Percentiles rank a stretch among this genome's conserved stretches.
Conservation (phyloP, 805 yeast genomes). For the Lachancea nothofagi region DNA sequence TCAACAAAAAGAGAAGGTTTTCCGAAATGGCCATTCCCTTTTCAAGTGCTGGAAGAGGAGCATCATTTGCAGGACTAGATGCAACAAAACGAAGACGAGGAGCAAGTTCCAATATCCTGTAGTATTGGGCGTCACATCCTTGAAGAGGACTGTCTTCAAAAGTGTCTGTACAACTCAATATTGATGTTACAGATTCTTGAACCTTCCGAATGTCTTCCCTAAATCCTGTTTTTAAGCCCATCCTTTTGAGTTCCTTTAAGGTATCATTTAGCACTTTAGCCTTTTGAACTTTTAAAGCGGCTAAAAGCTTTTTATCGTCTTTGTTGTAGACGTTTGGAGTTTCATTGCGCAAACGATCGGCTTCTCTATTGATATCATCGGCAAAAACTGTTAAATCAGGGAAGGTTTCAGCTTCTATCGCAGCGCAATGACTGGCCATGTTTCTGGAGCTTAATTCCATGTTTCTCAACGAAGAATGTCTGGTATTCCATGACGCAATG, state of each 20-base stretch:
- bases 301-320: conserved; percentile 64
- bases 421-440: conserved; percentile 45
- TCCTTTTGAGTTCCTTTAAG: conserved; percentile 62
- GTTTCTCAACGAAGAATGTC: conserved; percentile 55
- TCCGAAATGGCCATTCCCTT: conserved; percentile 75
- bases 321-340: conserved; percentile 72
- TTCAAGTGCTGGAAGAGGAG: conserved; percentile 63
- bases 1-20: conserved; percentile 54
- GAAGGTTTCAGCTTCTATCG: conserved; percentile 30
- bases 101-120: conserved; percentile 66
- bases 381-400: conserved; percentile 55
- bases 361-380: conserved; percentile 46
- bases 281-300: conserved; percentile 77
- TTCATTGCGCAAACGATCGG: conserved; percentile 60
- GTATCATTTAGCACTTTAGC: conserved; percentile 71
- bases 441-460: conserved; percentile 46
- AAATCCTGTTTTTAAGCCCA: conserved; percentile 68
- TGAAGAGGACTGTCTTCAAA: conserved; percentile 38
- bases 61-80: conserved; percentile 58
- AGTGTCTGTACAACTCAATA: conserved; percentile 51
- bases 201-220: conserved; percentile 59
- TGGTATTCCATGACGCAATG: conserved; percentile 45
- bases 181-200: conserved; percentile 56
- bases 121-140: conserved; percentile 52
- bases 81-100: conserved; percentile 73